phyloP scores from a whole-genome alignment of 169 alveolate genomes.

The Eimeria acervulina region DNA sequence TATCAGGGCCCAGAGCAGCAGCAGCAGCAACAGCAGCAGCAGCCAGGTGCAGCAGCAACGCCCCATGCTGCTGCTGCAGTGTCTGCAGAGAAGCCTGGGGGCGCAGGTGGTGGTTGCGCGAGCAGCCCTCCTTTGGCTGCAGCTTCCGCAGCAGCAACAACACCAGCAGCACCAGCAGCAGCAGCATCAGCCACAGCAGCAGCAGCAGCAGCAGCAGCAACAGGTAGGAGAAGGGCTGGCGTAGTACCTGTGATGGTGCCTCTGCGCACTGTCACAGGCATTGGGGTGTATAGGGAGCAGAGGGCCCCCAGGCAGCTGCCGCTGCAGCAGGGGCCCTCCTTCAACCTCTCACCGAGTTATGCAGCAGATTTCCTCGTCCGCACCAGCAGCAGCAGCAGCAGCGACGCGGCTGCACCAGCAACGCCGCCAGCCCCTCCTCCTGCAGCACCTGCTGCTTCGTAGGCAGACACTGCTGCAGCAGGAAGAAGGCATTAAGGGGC shows the following conservation, averaged over 20 bases:
- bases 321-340: constrained; percentile 20
- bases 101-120: neutral
- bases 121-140: neutral
- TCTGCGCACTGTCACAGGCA: constrained; percentile 11
- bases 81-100: neutral
- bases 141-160: neutral
- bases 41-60: too few species aligned
- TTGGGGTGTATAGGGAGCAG: constrained; percentile 16
- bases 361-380: constrained; percentile 24
- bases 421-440: too few species aligned
- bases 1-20: too few species aligned
- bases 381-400: neutral
- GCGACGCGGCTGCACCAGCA: too few species aligned
- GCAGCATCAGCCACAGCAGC: constrained; percentile 22
- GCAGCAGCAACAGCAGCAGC: too few species aligned
- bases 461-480: neutral
- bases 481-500: neutral
- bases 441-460: neutral
- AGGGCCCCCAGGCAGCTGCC: neutral
- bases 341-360: constrained; percentile 22
- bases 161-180: neutral
- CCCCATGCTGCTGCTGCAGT: constrained; percentile 3
- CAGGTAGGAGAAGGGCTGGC: neutral
- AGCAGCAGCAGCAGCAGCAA: constrained; percentile 31
- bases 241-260: constrained; percentile 31